These are phyloP conservation scores for Populus tremula DNA, from an alignment of 345 rosid species.

Conservation along the genomic window DNA sequence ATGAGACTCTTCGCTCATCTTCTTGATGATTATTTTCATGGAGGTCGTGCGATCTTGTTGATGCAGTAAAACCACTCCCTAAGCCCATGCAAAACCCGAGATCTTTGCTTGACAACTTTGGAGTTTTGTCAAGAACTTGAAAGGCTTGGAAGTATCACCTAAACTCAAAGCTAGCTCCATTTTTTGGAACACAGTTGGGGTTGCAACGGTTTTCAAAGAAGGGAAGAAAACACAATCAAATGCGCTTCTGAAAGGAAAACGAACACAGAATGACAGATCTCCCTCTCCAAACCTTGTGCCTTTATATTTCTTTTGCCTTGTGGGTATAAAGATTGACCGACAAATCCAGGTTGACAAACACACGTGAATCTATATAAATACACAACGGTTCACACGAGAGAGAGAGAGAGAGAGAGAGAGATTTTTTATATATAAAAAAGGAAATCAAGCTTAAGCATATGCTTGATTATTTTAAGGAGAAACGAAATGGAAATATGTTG, in stretches of 20 bases:
- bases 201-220: background rate
- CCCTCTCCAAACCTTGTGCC: background rate
- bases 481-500: background rate
- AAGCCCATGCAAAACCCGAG: conserved; percentile 68
- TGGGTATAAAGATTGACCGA: conserved; percentile 60
- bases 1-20: conserved; percentile 30
- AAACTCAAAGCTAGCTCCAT: conserved; percentile 92
- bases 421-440: background rate
- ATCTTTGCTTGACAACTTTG: conserved; percentile 42
- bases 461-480: background rate
- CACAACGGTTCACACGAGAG: conserved; percentile 39
- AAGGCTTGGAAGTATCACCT: conserved; percentile 66
- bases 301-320: conserved; percentile 5
- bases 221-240: background rate
- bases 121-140: conserved; percentile 51
- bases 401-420: conserved; percentile 2
- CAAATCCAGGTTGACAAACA: conserved; percentile 52
- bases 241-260: background rate
- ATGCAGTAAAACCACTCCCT: conserved; percentile 30
- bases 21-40: background rate
- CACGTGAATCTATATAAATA: conserved; percentile 76
- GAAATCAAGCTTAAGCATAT: background rate
- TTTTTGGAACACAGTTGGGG: background rate
- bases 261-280: background rate
- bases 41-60: conserved; percentile 23